These are phyloP conservation scores for Suhomyces panamericanus DNA, from an alignment of 1,139 yeast species.

Conservation along the genomic window DNA sequence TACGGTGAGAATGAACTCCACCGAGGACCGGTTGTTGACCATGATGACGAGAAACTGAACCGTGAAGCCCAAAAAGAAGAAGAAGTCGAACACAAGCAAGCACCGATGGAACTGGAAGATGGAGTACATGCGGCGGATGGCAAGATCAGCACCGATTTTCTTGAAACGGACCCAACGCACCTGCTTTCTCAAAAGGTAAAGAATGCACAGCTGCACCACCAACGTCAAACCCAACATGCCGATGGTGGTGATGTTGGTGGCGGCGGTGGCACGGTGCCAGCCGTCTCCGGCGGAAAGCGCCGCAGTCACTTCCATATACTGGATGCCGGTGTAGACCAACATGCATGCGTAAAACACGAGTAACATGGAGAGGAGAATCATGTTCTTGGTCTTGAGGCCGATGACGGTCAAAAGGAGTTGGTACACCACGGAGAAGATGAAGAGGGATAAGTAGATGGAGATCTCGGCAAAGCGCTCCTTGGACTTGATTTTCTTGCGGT, in stretches of 20 bases:
- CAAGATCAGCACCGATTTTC: slow-evolving; percentile 51
- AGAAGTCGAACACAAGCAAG: slow-evolving; percentile 47
- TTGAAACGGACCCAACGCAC: slow-evolving; percentile 54
- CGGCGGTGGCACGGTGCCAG: slow-evolving; percentile 33
- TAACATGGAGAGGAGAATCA: slow-evolving; percentile 42
- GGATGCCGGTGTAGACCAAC: slow-evolving; percentile 53
- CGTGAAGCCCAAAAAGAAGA: slow-evolving; percentile 55
- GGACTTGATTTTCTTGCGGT: slow-evolving; percentile 22
- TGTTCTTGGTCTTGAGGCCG: slow-evolving; percentile 45
- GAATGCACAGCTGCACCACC: slow-evolving; percentile 32
- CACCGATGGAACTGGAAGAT: slow-evolving; percentile 46
- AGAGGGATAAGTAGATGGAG: slow-evolving; percentile 28
- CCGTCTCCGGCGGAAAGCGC: slow-evolving; percentile 23
- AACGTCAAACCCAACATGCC: slow-evolving; percentile 44
- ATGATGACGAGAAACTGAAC: slow-evolving; percentile 54
- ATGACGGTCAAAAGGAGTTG: slow-evolving; percentile 40
- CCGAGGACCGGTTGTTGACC: slow-evolving; percentile 38
- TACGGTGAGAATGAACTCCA: slow-evolving; percentile 52
- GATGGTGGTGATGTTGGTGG: slow-evolving; percentile 48
- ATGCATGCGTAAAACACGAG: slow-evolving; percentile 49
- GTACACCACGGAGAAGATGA: slow-evolving; percentile 28
- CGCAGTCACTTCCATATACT: slow-evolving; percentile 43
- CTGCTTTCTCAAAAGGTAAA: slow-evolving; percentile 39
- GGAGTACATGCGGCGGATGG: slow-evolving; percentile 41
- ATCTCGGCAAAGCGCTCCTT: slow-evolving; percentile 21